Conservation (phyloP, 2,329 filamentous ascomycete genomes). For the Elsinoe australis region DNA sequence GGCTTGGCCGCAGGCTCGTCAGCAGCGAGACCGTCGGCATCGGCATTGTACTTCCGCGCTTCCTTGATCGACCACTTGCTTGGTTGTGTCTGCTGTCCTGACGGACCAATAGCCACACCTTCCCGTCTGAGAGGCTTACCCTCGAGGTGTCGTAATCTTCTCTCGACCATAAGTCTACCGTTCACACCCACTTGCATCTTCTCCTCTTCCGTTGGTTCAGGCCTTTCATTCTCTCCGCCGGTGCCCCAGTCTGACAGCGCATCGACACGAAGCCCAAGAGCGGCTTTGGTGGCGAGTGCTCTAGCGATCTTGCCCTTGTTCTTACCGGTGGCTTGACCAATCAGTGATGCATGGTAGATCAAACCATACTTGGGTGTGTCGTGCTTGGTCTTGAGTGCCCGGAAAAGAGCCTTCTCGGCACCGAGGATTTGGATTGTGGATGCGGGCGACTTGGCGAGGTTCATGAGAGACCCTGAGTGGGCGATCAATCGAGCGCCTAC, state of each 20-base stretch:
- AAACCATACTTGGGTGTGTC: conserved; percentile 98
- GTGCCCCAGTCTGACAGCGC: conserved; percentile 71
- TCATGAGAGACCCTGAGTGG: conserved; percentile 89
- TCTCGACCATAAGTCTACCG: conserved; percentile 65
- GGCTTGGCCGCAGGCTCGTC: conserved; percentile 52
- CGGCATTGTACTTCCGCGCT: conserved; percentile 85
- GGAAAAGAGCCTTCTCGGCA: conserved; percentile 97
- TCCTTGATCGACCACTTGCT: conserved; percentile 90
- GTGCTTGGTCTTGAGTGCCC: conserved; percentile 97
- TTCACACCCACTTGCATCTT: conserved; percentile 71
- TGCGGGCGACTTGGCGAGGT: conserved; percentile 87
- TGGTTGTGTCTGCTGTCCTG: conserved; percentile 54
- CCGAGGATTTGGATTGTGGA: conserved; percentile 97
- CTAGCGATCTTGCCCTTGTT: conserved; percentile 99
- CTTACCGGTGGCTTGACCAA: conserved; percentile 92
- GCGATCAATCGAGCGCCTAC: conserved; percentile 92
- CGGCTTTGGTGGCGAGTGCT: conserved; percentile 88
- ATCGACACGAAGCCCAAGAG: conserved; percentile 87
- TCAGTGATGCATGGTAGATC: conserved; percentile 84
- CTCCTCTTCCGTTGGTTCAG: conserved; percentile 73
- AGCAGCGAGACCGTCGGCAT: conserved; percentile 75
- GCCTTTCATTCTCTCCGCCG: conserved; percentile 55
- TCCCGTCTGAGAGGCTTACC: conserved; percentile 79
- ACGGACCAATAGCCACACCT: conserved; percentile 66
- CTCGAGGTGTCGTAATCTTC: conserved; percentile 69